Evolutionary conservation across 2,329 filamentous ascomycete genomes (phyloP).

Genomic region (Phialocephala subalpina): DNA sequence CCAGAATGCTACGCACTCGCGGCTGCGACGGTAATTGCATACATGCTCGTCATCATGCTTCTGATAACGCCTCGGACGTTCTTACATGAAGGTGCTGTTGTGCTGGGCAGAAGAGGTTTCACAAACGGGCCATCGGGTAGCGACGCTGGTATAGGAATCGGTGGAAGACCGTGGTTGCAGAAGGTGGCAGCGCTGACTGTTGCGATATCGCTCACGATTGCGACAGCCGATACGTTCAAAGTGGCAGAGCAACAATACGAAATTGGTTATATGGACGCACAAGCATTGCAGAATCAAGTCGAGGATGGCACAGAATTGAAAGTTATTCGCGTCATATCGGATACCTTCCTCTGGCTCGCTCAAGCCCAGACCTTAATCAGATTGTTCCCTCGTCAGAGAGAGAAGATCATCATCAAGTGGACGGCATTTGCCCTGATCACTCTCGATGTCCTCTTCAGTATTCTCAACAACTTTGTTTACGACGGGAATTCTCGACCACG

Average conservation of each 20-base stretch:
- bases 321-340: constrained; percentile 89
- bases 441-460: constrained; percentile 89
- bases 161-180: constrained; percentile 92
- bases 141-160: constrained; percentile 80
- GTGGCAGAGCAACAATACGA: constrained; percentile 85
- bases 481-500: constrained; percentile 68
- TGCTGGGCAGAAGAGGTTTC: constrained; percentile 82
- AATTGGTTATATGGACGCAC: constrained; percentile 81
- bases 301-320: constrained; percentile 87
- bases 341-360: constrained; percentile 96
- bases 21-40: constrained; percentile 87
- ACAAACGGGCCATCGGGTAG: constrained; percentile 78
- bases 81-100: constrained; percentile 83
- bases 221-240: constrained; percentile 88
- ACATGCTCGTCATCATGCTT: constrained; percentile 89
- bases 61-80: constrained; percentile 92
- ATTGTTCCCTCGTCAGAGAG: constrained; percentile 92
- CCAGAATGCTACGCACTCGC: constrained; percentile 94
- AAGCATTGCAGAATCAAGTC: constrained; percentile 77
- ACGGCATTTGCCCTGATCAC: constrained; percentile 93
- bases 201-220: constrained; percentile 88
- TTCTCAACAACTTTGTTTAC: constrained; percentile 84
- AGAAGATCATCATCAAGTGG: constrained; percentile 99
- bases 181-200: constrained; percentile 79
- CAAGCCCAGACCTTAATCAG: constrained; percentile 97